Percentiles rank a stretch among this genome's conserved stretches.
These are phyloP conservation scores for Wallemia mellicola DNA, from an alignment of 1,284 basidiomycete species.

Conservation along the genomic window DNA sequence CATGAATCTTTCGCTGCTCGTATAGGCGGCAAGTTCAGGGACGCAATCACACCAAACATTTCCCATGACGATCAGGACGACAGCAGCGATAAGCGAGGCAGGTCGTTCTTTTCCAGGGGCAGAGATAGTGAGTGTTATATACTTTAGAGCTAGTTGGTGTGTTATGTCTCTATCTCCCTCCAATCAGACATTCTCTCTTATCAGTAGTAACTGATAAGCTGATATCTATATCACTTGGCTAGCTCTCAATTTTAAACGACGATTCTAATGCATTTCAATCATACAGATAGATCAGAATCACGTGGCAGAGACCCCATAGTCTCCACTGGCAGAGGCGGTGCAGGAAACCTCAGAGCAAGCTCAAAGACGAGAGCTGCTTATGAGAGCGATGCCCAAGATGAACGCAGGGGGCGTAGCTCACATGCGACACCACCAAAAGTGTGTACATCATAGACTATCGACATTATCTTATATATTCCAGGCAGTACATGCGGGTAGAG, in stretches of 20 bases:
- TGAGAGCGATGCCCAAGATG: conserved; percentile 17
- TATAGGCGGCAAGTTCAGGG: not conserved
- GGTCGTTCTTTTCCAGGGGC: not conserved
- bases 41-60: not conserved
- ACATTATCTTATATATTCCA: too few relatives aligned
- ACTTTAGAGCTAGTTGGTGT: too few relatives aligned
- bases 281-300: conserved; percentile 14
- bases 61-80: not conserved
- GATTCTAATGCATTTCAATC: conserved; percentile 14
- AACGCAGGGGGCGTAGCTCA: conserved; percentile 21
- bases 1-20: conserved; percentile 1
- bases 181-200: conserved; percentile 1
- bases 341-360: conserved; percentile 29
- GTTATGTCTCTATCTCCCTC: too few relatives aligned
- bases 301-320: conserved; percentile 11
- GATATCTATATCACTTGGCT: too few relatives aligned
- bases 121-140: too few relatives aligned
- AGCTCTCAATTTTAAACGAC: too few relatives aligned
- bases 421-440: conserved; percentile 19
- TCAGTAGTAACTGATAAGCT: conserved; percentile 5
- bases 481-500: conserved; percentile 32
- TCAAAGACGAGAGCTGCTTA: conserved; percentile 15
- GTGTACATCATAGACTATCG: too few relatives aligned
- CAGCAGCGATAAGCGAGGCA: not conserved
- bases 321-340: conserved; percentile 33